Evolutionary conservation across 2,329 filamentous ascomycete genomes (phyloP).

Genomic region (Aspergillus intermedius): DNA sequence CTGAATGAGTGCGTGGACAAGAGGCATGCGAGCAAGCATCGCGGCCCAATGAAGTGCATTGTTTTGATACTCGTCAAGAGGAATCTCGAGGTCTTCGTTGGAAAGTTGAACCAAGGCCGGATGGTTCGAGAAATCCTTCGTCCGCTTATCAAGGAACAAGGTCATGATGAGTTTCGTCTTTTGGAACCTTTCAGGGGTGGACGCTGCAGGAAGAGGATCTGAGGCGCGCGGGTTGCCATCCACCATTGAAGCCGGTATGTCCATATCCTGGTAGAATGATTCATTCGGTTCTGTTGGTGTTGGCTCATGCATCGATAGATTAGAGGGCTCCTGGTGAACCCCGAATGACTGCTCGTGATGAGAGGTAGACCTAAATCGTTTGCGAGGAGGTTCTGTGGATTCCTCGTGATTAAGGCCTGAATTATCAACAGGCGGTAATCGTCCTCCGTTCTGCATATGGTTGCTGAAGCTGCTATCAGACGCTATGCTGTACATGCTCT

Average conservation of each 20-base stretch:
- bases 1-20: conserved; percentile 73
- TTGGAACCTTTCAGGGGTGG: conserved; percentile 61
- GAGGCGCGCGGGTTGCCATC: conserved; percentile 31
- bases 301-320: conserved; percentile 33
- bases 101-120: conserved; percentile 70
- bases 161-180: conserved; percentile 78
- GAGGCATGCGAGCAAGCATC: conserved; percentile 75
- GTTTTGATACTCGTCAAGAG: conserved; percentile 77
- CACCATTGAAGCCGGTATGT: conserved; percentile 20
- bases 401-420: conserved; percentile 50
- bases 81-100: conserved; percentile 78
- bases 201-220: conserved; percentile 45
- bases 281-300: conserved; percentile 43
- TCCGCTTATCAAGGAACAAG: conserved; percentile 68
- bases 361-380: conserved; percentile 59
- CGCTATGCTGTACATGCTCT: conserved; percentile 62
- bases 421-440: conserved; percentile 24
- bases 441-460: conserved; percentile 53
- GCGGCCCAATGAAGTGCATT: conserved; percentile 96
- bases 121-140: conserved; percentile 65
- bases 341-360: conserved; percentile 39
- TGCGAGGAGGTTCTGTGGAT: conserved; percentile 69
- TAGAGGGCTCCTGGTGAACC: conserved; percentile 24
- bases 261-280: conserved; percentile 41
- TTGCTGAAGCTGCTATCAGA: conserved; percentile 68